phyloP scores from a whole-genome alignment of 306 rosid species.

The Morella rubra region DNA sequence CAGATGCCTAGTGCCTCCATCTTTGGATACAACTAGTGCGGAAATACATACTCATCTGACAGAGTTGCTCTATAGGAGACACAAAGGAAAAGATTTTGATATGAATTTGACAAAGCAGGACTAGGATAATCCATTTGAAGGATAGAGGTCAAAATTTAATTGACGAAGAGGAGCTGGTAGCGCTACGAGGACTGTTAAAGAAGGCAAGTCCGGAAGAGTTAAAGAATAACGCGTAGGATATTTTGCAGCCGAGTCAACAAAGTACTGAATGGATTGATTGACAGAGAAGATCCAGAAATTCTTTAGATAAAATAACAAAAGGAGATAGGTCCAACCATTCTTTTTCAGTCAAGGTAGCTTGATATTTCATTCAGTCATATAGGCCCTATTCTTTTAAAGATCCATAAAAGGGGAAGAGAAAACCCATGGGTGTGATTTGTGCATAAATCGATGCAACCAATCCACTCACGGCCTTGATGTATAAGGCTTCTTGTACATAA shows the following conservation, averaged over 20 bases:
- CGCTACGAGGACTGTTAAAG: conserved; percentile 47
- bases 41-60: conserved; percentile 28
- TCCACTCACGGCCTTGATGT: not conserved
- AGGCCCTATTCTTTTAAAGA: conserved; percentile 54
- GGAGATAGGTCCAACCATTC: conserved; percentile 42
- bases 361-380: conserved; percentile 26
- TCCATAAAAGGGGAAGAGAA: conserved; percentile 25
- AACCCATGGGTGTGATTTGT: not conserved
- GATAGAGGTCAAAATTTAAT: conserved; percentile 27
- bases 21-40: conserved; percentile 21
- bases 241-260: conserved; percentile 38
- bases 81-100: conserved; percentile 41
- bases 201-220: conserved; percentile 63
- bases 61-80: conserved; percentile 33
- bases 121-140: conserved; percentile 15
- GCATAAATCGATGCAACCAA: not conserved
- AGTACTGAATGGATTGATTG: conserved; percentile 44
- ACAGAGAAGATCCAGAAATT: conserved; percentile 52
- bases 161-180: conserved; percentile 40
- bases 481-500: not conserved
- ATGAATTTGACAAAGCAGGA: conserved; percentile 40
- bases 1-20: conserved; percentile 29
- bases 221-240: conserved; percentile 40
- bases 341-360: conserved; percentile 44
- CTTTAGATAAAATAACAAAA: conserved; percentile 46